Conservation (phyloP, 768 basidiomycete species). For the Kwoniella sp. region DNA sequence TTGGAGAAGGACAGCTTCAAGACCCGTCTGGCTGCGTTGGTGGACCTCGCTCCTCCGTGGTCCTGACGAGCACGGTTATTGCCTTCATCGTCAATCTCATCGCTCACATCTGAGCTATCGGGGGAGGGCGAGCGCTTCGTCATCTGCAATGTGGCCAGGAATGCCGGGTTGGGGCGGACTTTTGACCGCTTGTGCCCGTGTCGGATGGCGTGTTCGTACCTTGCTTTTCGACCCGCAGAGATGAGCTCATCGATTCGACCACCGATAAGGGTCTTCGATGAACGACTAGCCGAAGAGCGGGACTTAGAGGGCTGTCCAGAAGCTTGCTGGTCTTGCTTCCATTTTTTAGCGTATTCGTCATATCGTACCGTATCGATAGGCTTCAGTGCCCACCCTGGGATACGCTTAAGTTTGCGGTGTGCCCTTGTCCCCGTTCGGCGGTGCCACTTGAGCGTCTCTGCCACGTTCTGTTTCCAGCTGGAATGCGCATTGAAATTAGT, state of each 20-base stretch:
- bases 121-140: not conserved
- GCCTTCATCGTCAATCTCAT: not conserved
- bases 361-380: slow-evolving; percentile 7
- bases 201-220: slow-evolving; percentile 8
- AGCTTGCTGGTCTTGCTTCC: not conserved
- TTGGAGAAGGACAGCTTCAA: not conserved
- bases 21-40: not conserved
- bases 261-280: not conserved
- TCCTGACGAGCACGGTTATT: not conserved
- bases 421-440: not conserved
- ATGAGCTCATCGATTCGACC: slow-evolving; percentile 10
- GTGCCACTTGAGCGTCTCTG: not conserved
- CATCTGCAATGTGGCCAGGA: not conserved
- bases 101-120: not conserved
- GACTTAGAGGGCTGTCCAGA: not conserved
- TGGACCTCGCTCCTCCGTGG: not conserved
- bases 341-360: slow-evolving; percentile 6
- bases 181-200: not conserved
- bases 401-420: slow-evolving; percentile 8
- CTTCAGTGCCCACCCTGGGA: slow-evolving; percentile 9
- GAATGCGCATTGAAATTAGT: not conserved
- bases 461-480: slow-evolving; percentile 1
- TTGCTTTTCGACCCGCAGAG: slow-evolving; percentile 11
- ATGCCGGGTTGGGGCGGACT: not conserved
- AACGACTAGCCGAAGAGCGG: not conserved